Percentiles rank a stretch among this genome's conserved stretches.
Conservation (phyloP, 306 rosid genomes). For the Carpinus fangiana region DNA sequence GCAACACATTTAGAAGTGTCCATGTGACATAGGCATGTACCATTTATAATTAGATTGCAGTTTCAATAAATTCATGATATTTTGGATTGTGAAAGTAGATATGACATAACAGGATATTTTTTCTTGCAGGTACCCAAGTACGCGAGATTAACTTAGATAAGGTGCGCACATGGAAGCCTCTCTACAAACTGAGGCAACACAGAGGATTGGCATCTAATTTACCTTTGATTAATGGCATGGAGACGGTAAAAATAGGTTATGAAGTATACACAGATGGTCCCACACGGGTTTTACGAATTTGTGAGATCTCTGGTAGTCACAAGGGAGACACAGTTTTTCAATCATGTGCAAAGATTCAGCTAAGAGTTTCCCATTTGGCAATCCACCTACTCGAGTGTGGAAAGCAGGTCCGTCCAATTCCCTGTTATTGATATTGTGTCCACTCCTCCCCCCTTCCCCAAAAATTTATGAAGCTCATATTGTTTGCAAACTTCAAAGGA, state of each 20-base stretch:
- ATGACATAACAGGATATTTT: constrained; percentile 24
- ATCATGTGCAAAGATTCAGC: constrained; percentile 59
- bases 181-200: constrained; percentile 60
- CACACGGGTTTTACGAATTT: constrained; percentile 79
- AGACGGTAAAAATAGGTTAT: constrained; percentile 66
- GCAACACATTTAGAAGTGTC: constrained; percentile 4
- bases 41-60: constrained; percentile 8
- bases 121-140: constrained; percentile 55
- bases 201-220: constrained; percentile 53
- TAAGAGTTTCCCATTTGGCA: constrained; percentile 67
- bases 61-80: constrained; percentile 7
- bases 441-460: background rate
- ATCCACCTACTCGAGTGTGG: constrained; percentile 66
- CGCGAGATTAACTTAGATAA: constrained; percentile 92
- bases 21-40: background rate
- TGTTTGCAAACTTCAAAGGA: constrained; percentile 6
- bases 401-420: constrained; percentile 59
- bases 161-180: constrained; percentile 81
- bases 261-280: constrained; percentile 98
- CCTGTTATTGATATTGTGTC: background rate
- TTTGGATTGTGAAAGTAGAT: constrained; percentile 4
- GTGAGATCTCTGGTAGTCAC: constrained; percentile 64
- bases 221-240: constrained; percentile 45
- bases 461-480: background rate
- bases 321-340: constrained; percentile 45